Base-by-base conservation (phyloP, 257 asterid genomes). In the Solanum pinnatisectum region DNA sequence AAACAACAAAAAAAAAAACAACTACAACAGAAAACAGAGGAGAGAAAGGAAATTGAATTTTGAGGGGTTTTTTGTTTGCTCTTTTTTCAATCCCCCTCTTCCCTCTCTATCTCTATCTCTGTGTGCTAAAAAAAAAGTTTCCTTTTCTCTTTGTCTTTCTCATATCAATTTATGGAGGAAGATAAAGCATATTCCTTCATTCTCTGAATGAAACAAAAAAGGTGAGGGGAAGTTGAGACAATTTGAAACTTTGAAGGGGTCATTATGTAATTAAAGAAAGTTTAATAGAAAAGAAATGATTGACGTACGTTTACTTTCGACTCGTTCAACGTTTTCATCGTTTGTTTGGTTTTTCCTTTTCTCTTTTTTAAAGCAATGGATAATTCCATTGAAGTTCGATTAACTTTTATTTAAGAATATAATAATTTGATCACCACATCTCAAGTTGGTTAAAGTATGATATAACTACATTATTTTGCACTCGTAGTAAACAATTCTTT, bases 131-230 rank as follows among this genome's bases (percentile, higher is more conserved):
- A 4, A 49, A 44, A 30, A 30, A 3, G 30, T 83, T 71, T 2
- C 3, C 25, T 84, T 59, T 71, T 11, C 81, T 59, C 44, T 56
- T 4, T 49, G 32, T 74, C 49, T 23, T 71, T 23, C 59, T 74
- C 37, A 85, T 18, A 87, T 87, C 44, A 20, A 56, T 90, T 68
- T 72, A 36, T 49, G 42, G 36, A 39, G 85, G 84, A 91, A 76
- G 67, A 71, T 44, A 89, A 74, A 85, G 93, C 87, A 94, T 93
- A 92, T 93, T 91, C 95, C 68, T 85, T 83, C 86, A 71, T 89
- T 87, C 91, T 52, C 9, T 59, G 59, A 81, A 84, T 60, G 37
- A 88, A 67, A 49, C 82, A 89, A 90, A 83, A 86, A 83, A 86
- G 89, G 59, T 36, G 32, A 18, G 42, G 56, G 56, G 14, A 13